phyloP scores from a whole-genome alignment of 495 filamentous ascomycete species.

The Letharia columbiana region DNA sequence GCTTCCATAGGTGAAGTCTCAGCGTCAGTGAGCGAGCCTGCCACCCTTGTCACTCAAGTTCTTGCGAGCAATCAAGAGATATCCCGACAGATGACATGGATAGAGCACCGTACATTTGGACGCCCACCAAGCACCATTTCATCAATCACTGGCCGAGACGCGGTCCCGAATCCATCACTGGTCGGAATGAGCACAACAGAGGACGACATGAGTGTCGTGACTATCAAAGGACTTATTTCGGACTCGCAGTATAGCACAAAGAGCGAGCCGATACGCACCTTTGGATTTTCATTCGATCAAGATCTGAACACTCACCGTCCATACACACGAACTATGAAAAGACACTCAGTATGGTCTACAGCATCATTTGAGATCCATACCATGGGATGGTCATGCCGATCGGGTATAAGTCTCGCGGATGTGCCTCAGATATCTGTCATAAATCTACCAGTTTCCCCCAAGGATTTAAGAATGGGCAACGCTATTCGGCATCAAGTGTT shows the following conservation, averaged over 20 bases:
- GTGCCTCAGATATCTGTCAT: not conserved
- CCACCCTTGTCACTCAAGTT: not conserved
- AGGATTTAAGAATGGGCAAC: not conserved
- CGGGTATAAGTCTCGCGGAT: constrained; percentile 6
- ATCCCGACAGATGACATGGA: not conserved
- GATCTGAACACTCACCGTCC: constrained; percentile 1
- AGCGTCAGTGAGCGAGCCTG: not conserved
- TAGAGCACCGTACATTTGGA: not conserved
- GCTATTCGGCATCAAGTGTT: not conserved
- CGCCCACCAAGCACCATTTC: not conserved
- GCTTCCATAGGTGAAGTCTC: not conserved
- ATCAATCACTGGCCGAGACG: not conserved
- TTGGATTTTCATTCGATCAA: constrained; percentile 4
- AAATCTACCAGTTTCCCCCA: not conserved
- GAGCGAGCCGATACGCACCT: not conserved
- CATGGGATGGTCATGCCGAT: constrained; percentile 7
- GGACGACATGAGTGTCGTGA: not conserved
- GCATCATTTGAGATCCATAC: not conserved
- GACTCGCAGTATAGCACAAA: not conserved
- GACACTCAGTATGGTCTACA: not conserved
- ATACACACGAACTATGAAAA: not conserved
- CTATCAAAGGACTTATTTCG: not conserved
- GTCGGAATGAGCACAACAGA: not conserved
- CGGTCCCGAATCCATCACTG: not conserved
- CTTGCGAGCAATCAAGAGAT: constrained; percentile 1